A percentile compares a stretch with the other conserved stretches of the same genome.
These are phyloP conservation scores for Alisma plantagoaquatica DNA, from an alignment of 106 monocot genomes.

Conservation along the genomic window DNA sequence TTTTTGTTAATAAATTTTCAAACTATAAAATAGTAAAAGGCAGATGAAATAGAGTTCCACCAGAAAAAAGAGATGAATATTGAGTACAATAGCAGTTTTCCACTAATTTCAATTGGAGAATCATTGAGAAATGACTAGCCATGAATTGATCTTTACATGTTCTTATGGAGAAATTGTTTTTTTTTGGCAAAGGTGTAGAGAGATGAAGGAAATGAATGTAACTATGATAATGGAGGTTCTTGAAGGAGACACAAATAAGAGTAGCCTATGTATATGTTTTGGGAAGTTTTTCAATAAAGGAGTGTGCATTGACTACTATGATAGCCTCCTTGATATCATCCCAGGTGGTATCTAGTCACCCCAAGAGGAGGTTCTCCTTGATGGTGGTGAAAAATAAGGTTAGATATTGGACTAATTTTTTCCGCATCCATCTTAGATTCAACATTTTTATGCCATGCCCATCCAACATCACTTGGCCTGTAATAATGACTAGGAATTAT, in stretches of 20 bases:
- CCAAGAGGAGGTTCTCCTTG: constrained; percentile 74
- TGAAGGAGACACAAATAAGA: not conserved
- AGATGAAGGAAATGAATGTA: too few relatives aligned
- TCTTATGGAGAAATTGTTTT: too few relatives aligned
- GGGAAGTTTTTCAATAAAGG: constrained; percentile 88
- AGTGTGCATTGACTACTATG: constrained; percentile 91
- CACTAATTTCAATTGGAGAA: too few relatives aligned
- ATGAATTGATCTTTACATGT: too few relatives aligned
- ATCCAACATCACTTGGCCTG: constrained; percentile 78
- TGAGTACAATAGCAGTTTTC: too few relatives aligned
- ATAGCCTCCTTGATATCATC: constrained; percentile 94
- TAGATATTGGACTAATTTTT: constrained; percentile 94
- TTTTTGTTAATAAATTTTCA: too few relatives aligned
- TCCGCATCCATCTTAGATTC: constrained; percentile 88
- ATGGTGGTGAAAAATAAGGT: constrained; percentile 83
- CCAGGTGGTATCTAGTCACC: constrained; percentile 66
- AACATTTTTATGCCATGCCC: constrained; percentile 75
- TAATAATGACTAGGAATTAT: too few relatives aligned
- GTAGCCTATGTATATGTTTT: constrained; percentile 89
- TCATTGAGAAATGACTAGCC: too few relatives aligned
- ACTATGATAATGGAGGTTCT: not conserved
- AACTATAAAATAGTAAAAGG: too few relatives aligned
- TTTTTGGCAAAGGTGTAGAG: too few relatives aligned
- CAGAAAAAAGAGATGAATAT: too few relatives aligned
- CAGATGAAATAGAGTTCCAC: too few relatives aligned